Base-by-base conservation (phyloP, 768 basidiomycete genomes). In the Amyloporia xantha region DNA sequence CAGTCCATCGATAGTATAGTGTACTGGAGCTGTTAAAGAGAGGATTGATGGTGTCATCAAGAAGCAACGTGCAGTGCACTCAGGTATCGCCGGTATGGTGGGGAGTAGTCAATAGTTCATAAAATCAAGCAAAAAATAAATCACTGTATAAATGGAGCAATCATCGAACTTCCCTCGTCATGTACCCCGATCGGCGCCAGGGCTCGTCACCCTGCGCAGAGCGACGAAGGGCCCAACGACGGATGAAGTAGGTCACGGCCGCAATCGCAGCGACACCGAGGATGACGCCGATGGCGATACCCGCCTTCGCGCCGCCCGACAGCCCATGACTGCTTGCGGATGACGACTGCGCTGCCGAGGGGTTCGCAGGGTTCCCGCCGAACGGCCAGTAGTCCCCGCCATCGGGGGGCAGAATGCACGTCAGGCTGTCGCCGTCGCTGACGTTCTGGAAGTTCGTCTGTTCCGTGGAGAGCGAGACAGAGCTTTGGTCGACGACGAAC, bases 351-450 rank as follows among this genome's bases (percentile, higher is more conserved):
- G 54, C 21, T 61, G 60, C 12, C 56, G 62, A 28, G 59, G 58
- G 24, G 25, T 33, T 44, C 35, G n/a, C 52, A 5, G 79, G 80
- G 45, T 77, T 76, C 1, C 70, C 70, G 13, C 79, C 82, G 50
- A 76, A 83, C 0, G 86, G 86, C 86, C 86, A 88, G 58, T 73
- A 84, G 61, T 79, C 74, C 11, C 85, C 85, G 24, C 78, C 80
- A 27, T 70, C 63, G 1, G 86, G 85, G 24, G 86, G 84, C 11
- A 77, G 54, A 46, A 89, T 76, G 54, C 86, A 89, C 4, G 76
- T 84, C 33, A 89, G 62, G 24, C 71, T 71, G 53, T 83, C 70
- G 9, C 73, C 82, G 58, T 82, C 72, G 12, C 65, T 59, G 21
- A 84, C 72, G 13, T 62, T 53, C 54, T 69, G 58, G 51, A 89